Base-by-base conservation (phyloP, 2,329 filamentous ascomycete genomes). In the Tolypocladium tundrense region DNA sequence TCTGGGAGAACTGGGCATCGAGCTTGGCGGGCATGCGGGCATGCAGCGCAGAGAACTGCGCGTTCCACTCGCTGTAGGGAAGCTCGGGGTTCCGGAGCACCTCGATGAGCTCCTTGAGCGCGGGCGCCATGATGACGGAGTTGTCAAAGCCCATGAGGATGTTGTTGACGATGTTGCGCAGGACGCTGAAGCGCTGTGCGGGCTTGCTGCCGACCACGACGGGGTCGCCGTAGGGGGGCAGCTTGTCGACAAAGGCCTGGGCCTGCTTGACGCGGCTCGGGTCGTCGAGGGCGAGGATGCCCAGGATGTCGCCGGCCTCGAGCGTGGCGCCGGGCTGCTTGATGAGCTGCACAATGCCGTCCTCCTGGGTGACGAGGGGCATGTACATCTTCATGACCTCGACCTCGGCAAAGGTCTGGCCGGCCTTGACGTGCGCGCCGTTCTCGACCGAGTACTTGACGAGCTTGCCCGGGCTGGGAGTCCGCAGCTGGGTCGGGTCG, bases 341-440 rank as follows among this genome's bases (percentile, higher is more conserved):
- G 81, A 99, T 96, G 68, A 99, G 84, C 78, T 97, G 94, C 58
- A 99, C 93, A 57, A 96, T 83, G 79, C 94, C 94, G 67, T 96
- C 94, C 73, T 99, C 94, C 70, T 92, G 88, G 3, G 94, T 90
- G 61, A 99, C 83, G 57, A 99, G 82, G 68, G 94, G 94, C 94
- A 99, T 99, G 83, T 97, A 97, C 94, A 99, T 99, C 83, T 99
- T 99, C 94, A 99, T 99, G 75, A 99, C 94, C 77, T 99, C 94
- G 45, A 99, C 93, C 74, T 99, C 94, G 58, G 94, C 94, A 69
- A 91, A 99, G 40, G 93, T 81, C 74, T 97, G 90, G 58, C 93
- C 93, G 66, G 95, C 91, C 73, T 85, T 88, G 74, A 99, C 86
- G 72, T 99, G 94, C 65, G 91, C 83, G 60, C 94, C 94, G 68